These are phyloP conservation scores for Lepraria neglecta DNA, from an alignment of 495 filamentous ascomycete species.

Conservation along the genomic window DNA sequence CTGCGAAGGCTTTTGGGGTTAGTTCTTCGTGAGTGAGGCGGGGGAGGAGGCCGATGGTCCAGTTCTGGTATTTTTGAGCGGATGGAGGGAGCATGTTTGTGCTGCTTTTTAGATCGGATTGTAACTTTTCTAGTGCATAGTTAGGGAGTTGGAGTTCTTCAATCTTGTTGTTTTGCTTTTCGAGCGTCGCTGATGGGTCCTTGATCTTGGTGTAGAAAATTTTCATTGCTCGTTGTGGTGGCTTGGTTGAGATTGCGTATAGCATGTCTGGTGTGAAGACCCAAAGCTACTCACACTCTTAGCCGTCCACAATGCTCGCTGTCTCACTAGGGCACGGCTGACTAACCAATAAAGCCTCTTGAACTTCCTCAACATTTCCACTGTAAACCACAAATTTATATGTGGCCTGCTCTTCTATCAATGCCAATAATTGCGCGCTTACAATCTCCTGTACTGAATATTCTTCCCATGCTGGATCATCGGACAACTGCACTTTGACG, in stretches of 20 bases:
- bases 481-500: constrained; percentile 31
- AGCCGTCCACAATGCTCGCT: not conserved
- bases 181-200: constrained; percentile 50
- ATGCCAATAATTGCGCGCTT: constrained; percentile 45
- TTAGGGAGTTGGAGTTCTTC: constrained; percentile 60
- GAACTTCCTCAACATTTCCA: constrained; percentile 25
- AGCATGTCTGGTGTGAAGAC: constrained; percentile 63
- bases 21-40: constrained; percentile 26
- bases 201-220: constrained; percentile 52
- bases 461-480: constrained; percentile 29
- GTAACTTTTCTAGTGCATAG: constrained; percentile 42
- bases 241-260: constrained; percentile 50
- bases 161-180: constrained; percentile 47
- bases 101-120: constrained; percentile 40
- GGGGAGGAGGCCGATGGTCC: constrained; percentile 60
- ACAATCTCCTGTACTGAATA: constrained; percentile 47
- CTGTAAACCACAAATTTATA: constrained; percentile 45
- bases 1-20: constrained; percentile 37
- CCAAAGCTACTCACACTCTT: constrained; percentile 45
- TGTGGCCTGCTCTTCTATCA: constrained; percentile 45
- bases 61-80: constrained; percentile 53
- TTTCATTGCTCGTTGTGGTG: constrained; percentile 54
- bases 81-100: constrained; percentile 50
- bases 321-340: constrained; percentile 20
- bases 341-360: constrained; percentile 40